Evolutionary conservation across 805 yeast species (phyloP).

Genomic region (Blastobotrys mokoenaii): DNA sequence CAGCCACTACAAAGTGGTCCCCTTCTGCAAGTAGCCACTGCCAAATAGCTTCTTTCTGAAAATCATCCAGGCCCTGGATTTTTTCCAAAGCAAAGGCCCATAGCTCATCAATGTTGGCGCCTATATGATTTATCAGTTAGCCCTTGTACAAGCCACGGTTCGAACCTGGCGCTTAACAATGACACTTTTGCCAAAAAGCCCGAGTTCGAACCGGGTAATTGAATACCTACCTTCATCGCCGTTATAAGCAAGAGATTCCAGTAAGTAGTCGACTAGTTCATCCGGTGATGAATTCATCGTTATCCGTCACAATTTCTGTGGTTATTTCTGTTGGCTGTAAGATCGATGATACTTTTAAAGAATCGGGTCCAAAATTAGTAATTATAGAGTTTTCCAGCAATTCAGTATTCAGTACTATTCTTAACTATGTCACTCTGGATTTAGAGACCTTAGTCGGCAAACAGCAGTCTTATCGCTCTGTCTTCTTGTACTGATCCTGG

Average conservation of each 20-base stretch:
- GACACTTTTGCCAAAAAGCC: background rate
- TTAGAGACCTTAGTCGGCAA: too few species aligned
- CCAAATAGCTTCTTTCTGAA: slow-evolving; percentile 20
- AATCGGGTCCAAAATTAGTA: too few species aligned
- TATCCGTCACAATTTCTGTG: background rate
- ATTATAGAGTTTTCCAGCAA: too few species aligned
- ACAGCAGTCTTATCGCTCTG: too few species aligned
- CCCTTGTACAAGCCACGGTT: background rate
- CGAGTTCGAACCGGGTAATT: background rate
- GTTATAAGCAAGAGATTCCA: slow-evolving; percentile 25
- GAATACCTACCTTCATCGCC: slow-evolving; percentile 24
- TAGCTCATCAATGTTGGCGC: slow-evolving; percentile 20
- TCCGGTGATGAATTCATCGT: slow-evolving; percentile 19
- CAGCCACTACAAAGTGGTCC: slow-evolving; percentile 17
- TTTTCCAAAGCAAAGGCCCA: slow-evolving; percentile 20
- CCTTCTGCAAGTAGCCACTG: slow-evolving; percentile 18
- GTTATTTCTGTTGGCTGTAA: background rate
- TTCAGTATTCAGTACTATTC: too few species aligned
- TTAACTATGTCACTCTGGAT: too few species aligned
- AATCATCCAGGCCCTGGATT: slow-evolving; percentile 17
- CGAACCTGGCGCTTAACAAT: background rate
- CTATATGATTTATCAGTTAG: slow-evolving; percentile 10
- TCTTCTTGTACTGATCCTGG: too few species aligned
- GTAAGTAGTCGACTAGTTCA: slow-evolving; percentile 22
- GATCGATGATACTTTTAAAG: too few species aligned